Base-by-base conservation (phyloP, 2,329 filamentous ascomycete genomes). In the Ophiostoma ulmi region DNA sequence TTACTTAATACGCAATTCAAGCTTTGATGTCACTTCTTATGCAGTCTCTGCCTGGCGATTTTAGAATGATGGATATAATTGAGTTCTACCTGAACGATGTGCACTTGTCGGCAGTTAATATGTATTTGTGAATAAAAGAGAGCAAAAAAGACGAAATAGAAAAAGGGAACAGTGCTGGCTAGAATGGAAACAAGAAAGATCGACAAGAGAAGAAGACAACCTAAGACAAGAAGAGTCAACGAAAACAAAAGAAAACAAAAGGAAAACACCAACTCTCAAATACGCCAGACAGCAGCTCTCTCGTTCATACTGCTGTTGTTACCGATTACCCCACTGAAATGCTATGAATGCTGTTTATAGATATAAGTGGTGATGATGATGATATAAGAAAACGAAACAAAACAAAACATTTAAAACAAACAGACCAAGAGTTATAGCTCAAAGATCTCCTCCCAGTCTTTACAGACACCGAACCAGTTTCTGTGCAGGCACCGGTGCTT, bases 391-490 rank as follows among this genome's bases (percentile, higher is more conserved):
- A 35, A 26, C 1, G 35, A 65, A 71, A 55, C 31, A 22, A n/a
- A 65, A 26, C 64, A 66, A 69, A 11, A 69, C 3, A 11, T 31
- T 31, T 31, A 63, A 48, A 36, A 6, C 17, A 22, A 65, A 22
- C 4, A 35, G 20, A 65, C 35, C 64, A 14, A 58, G n/a, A 20
- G 3, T n/a, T 73, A 76, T 10, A 75, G 74, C 31, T 74, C 70
- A 6, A 75, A 75, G 1, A 75, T 73, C 10, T 67, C 73, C 2
- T 76, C 76, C 79, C 80, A 80, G 48, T 80, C 77, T 69, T 79
- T 80, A 72, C 83, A 84, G 38, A 78, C 71, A 2, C 82, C 81
- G 31, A 83, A 72, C 81, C 81, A 83, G 72, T 65, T 65, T 20
- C 75, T 80, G 17, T 73, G 75, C 8, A 77, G 72, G 70, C 83